Evolutionary conservation across 1,139 yeast genomes (phyloP).

Genomic region (Taphrina wiesneri): DNA sequence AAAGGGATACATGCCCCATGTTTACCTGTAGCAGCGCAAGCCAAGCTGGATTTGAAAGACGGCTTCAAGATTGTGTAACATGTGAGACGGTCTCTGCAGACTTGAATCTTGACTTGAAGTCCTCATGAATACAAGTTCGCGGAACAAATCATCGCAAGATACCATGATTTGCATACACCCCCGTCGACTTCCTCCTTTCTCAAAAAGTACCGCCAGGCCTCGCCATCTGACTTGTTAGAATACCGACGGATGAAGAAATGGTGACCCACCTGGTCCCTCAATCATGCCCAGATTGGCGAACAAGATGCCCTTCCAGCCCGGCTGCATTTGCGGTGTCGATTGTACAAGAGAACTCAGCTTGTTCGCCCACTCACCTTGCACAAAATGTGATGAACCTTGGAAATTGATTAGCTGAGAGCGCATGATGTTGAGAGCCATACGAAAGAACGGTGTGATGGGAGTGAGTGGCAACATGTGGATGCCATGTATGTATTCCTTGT

Average conservation of each 20-base stretch:
- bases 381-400: slow-evolving; percentile 1
- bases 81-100: too few relatives aligned
- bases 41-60: too few relatives aligned
- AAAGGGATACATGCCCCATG: too few relatives aligned
- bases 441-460: slow-evolving; percentile 20
- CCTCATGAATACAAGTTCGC: neutral
- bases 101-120: too few relatives aligned
- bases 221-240: neutral
- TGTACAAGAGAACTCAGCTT: neutral
- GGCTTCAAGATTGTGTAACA: too few relatives aligned
- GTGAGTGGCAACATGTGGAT: slow-evolving; percentile 54
- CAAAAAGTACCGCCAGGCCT: slow-evolving; percentile 12
- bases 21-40: too few relatives aligned
- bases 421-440: neutral
- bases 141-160: slow-evolving; percentile 12
- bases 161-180: slow-evolving; percentile 12
- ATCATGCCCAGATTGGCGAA: slow-evolving; percentile 12
- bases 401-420: neutral
- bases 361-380: neutral
- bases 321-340: neutral
- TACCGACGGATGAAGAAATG: neutral
- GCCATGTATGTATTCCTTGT: slow-evolving; percentile 83
- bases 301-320: slow-evolving; percentile 21
- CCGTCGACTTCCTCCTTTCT: neutral
- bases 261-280: slow-evolving; percentile 1